Evolutionary conservation across 2,329 filamentous ascomycete genomes (phyloP).

Genomic region (Calonectria fujianensis): DNA sequence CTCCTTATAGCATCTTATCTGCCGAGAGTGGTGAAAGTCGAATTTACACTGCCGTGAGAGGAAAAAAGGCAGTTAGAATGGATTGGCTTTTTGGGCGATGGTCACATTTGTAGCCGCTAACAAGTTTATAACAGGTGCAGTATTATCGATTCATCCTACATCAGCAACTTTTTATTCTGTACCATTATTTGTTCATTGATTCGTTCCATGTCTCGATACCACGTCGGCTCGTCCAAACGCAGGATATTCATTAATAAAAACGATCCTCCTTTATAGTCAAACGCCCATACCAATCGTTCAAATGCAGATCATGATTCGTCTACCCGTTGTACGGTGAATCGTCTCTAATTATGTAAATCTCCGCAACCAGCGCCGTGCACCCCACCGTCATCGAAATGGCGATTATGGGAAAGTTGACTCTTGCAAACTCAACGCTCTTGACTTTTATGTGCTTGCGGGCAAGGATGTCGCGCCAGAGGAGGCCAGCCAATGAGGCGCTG

Average conservation of each 20-base stretch:
- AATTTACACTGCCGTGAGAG: background rate
- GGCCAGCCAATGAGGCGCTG: constrained; percentile 81
- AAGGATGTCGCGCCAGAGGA: constrained; percentile 84
- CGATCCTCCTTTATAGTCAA: background rate
- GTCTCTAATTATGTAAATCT: constrained; percentile 73
- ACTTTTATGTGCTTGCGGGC: constrained; percentile 81
- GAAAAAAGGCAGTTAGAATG: background rate
- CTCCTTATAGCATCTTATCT: constrained; percentile 3
- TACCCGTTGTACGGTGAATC: constrained; percentile 39
- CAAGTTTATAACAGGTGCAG: background rate
- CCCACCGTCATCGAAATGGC: constrained; percentile 80
- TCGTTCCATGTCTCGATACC: background rate
- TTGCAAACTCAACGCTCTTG: constrained; percentile 77
- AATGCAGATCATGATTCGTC: background rate
- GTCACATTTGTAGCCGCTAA: background rate
- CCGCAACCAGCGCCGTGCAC: constrained; percentile 75
- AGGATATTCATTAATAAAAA: background rate
- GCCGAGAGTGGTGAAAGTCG: background rate
- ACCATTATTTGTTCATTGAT: background rate
- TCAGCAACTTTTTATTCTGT: background rate
- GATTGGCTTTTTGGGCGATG: background rate
- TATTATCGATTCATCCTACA: background rate
- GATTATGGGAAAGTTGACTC: constrained; percentile 83
- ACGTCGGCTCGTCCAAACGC: background rate
- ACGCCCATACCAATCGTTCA: too few relatives aligned